A percentile compares a stretch with the other conserved stretches of the same genome.
phyloP scores from a whole-genome alignment of 148 eudicot species.

The Chenopodium album region DNA sequence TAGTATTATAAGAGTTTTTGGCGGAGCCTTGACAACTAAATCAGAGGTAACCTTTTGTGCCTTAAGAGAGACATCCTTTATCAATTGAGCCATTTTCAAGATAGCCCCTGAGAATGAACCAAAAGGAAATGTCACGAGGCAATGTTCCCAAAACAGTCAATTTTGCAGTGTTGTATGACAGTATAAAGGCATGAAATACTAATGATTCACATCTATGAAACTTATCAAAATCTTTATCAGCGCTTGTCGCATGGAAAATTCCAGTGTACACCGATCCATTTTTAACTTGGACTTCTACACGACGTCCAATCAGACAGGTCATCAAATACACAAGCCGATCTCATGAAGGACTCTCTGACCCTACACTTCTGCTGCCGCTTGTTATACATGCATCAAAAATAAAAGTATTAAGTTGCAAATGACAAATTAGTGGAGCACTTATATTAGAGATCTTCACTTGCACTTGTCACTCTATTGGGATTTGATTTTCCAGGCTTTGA shows the following conservation, averaged over 20 bases:
- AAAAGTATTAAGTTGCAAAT: conserved; percentile 19
- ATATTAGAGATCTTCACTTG: conserved; percentile 40
- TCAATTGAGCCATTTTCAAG: no score
- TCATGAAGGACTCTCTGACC: conserved; percentile 44
- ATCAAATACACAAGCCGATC: conserved; percentile 72
- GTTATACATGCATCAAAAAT: conserved; percentile 34
- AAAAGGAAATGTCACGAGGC: no score
- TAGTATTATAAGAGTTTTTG: conserved; percentile 63
- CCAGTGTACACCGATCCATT: conserved; percentile 82
- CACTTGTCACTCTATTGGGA: conserved; percentile 34
- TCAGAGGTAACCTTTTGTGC: no score
- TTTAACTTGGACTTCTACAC: conserved; percentile 87
- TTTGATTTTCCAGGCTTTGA: conserved; percentile 59
- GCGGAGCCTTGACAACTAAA: no score
- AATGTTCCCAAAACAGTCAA: no score
- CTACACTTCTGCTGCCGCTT: conserved; percentile 40
- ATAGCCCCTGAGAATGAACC: no score
- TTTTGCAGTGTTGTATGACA: no score
- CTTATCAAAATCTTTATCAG: conserved; percentile 82
- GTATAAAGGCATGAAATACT: not conserved
- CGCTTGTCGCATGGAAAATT: conserved; percentile 74
- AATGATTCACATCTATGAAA: conserved; percentile 2
- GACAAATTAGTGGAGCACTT: conserved; percentile 9
- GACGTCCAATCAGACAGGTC: conserved; percentile 84
- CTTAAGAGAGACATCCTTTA: no score